A percentile compares a stretch with the other conserved stretches of the same genome.
Evolutionary conservation across 2,329 filamentous ascomycete genomes (phyloP).

Genomic region (Aureobasidium sp.): DNA sequence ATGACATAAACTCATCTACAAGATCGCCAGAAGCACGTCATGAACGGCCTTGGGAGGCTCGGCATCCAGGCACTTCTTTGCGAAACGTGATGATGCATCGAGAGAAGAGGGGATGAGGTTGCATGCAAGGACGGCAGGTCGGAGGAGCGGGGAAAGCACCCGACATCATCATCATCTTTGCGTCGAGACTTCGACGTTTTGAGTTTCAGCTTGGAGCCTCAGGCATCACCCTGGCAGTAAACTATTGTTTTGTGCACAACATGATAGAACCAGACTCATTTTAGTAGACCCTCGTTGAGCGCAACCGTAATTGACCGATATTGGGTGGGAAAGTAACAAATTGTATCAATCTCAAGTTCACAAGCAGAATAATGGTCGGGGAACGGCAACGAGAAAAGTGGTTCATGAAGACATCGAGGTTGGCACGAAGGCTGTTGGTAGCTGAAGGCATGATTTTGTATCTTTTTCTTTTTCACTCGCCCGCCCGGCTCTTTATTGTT

Average conservation of each 20-base stretch:
- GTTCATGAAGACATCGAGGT: conserved; percentile 12
- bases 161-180: neutral
- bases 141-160: neutral
- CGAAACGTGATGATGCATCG: neutral
- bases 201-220: neutral
- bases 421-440: conserved; percentile 9
- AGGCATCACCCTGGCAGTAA: neutral
- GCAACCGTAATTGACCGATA: neutral
- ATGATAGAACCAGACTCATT: neutral
- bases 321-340: too few relatives aligned
- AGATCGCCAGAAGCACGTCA: conserved; percentile 3
- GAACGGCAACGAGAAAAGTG: neutral
- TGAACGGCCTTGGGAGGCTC: neutral
- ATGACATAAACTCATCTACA: conserved; percentile 7
- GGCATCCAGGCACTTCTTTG: conserved; percentile 3
- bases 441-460: conserved; percentile 9
- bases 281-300: neutral
- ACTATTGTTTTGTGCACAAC: neutral
- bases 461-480: conserved; percentile 8
- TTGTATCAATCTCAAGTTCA: neutral
- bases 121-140: neutral
- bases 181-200: neutral
- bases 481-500: neutral
- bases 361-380: neutral
- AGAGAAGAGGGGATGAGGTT: neutral